Evolutionary conservation across 805 yeast genomes (phyloP).

Genomic region (Candida suzukii): DNA sequence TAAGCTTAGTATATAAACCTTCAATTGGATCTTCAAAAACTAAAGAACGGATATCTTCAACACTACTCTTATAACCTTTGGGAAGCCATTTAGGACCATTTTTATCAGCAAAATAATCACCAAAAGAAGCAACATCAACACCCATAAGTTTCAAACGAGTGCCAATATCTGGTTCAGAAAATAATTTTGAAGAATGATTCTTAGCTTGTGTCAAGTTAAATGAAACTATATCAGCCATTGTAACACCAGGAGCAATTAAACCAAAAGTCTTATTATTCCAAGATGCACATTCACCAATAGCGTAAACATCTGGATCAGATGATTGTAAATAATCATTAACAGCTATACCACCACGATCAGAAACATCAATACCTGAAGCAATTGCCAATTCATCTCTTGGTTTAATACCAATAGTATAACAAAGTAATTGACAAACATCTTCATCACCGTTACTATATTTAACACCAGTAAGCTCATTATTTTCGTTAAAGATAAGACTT

Average conservation of each 20-base stretch:
- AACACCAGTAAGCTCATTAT: constrained; percentile 15
- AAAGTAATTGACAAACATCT: constrained; percentile 26
- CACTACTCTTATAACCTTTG: constrained; percentile 13
- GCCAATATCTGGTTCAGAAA: constrained; percentile 27
- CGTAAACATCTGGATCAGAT: constrained; percentile 22
- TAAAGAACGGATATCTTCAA: constrained; percentile 15
- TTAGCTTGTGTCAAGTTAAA: constrained; percentile 30
- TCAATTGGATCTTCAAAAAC: constrained; percentile 27
- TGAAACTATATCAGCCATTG: constrained; percentile 29
- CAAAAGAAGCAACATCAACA: constrained; percentile 32
- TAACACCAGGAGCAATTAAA: constrained; percentile 31
- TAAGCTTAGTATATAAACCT: constrained; percentile 26
- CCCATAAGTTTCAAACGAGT: constrained; percentile 31
- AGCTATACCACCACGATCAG: constrained; percentile 23
- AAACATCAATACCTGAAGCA: constrained; percentile 13
- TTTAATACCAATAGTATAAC: constrained; percentile 29
- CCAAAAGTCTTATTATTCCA: constrained; percentile 30
- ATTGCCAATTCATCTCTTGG: constrained; percentile 29
- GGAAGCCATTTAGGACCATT: constrained; percentile 29
- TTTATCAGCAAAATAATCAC: constrained; percentile 29
- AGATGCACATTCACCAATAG: constrained; percentile 31
- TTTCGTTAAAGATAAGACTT: constrained; percentile 30
- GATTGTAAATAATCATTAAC: constrained; percentile 22
- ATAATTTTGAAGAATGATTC: constrained; percentile 20
- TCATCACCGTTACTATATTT: constrained; percentile 20